These are phyloP conservation scores for Beauveria varroae DNA, from an alignment of 2,329 filamentous ascomycete genomes.

Conservation along the genomic window DNA sequence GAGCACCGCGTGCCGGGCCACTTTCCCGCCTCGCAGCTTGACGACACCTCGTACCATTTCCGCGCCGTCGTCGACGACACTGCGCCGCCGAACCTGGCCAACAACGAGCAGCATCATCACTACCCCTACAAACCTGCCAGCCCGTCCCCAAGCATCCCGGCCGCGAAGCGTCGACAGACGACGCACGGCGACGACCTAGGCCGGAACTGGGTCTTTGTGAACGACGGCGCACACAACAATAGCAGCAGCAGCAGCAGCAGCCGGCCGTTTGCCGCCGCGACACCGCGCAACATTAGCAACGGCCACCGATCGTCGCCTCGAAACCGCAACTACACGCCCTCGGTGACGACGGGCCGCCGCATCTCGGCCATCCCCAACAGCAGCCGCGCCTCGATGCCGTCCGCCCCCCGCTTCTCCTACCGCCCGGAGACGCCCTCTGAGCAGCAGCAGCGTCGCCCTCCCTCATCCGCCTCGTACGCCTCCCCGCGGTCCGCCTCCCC, in stretches of 20 bases:
- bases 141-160: slow-evolving; percentile 36
- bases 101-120: slow-evolving; percentile 13
- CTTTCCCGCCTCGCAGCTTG: slow-evolving; percentile 27
- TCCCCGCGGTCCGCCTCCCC: slow-evolving; percentile 28
- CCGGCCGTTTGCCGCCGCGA: too few relatives aligned
- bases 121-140: slow-evolving; percentile 17
- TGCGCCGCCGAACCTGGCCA: slow-evolving; percentile 16
- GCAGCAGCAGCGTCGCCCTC: slow-evolving; percentile 24
- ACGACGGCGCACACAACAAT: slow-evolving; percentile 25
- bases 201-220: slow-evolving; percentile 66
- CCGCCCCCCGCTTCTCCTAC: slow-evolving; percentile 19
- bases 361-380: slow-evolving; percentile 30
- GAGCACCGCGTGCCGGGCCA: slow-evolving; percentile 20
- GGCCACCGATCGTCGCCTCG: slow-evolving; percentile 20
- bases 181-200: slow-evolving; percentile 48
- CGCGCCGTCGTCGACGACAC: background rate
- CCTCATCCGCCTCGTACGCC: slow-evolving; percentile 27
- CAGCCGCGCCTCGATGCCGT: slow-evolving; percentile 17
- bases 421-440: slow-evolving; percentile 25
- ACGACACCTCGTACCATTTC: slow-evolving; percentile 11
- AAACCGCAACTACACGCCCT: slow-evolving; percentile 26
- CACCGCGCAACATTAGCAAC: too few relatives aligned
- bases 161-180: slow-evolving; percentile 49
- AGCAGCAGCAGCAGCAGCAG: slow-evolving; percentile 10
- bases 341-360: slow-evolving; percentile 31